A percentile compares a stretch with the other conserved stretches of the same genome.
phyloP scores from a whole-genome alignment of 148 eudicot genomes.

The Arctostaphylos glauca region DNA sequence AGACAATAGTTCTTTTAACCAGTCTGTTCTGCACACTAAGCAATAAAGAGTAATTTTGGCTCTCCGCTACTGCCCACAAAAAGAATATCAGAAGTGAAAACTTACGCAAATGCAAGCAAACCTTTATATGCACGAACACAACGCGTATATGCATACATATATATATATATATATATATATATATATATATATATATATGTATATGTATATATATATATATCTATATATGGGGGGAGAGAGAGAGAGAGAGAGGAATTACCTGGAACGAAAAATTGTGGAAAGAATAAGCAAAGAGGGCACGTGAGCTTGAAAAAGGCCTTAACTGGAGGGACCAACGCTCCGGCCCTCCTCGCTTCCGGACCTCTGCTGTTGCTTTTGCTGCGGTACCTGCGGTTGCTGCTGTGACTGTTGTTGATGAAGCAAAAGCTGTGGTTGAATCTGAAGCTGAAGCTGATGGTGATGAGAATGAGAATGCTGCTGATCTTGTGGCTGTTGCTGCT shows the following conservation, averaged over 20 bases:
- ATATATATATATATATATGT: too few relatives aligned
- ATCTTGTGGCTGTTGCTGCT: constrained; percentile 33
- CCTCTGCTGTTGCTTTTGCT: constrained; percentile 27
- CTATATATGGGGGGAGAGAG: neutral
- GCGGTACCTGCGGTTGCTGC: constrained; percentile 24
- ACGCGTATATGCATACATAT: neutral
- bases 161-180: neutral
- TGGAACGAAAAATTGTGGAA: constrained; percentile 20
- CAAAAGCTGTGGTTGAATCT: constrained; percentile 28
- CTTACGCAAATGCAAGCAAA: neutral
- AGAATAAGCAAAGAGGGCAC: constrained; percentile 17
- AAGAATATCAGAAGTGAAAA: neutral
- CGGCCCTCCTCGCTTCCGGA: constrained; percentile 47
- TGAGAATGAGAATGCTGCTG: constrained; percentile 21
- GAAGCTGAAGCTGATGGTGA: constrained; percentile 27
- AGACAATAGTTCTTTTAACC: constrained; percentile 40
- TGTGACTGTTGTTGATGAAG: constrained; percentile 34
- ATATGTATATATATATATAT: neutral
- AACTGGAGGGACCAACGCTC: constrained; percentile 37
- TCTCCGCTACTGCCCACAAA: constrained; percentile 17
- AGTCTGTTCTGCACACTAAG: constrained; percentile 14
- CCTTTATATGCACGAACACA: neutral
- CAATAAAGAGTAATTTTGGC: constrained; percentile 30
- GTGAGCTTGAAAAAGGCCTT: neutral
- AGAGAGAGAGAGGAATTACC: constrained; percentile 22